Base-by-base conservation (phyloP, 2,329 filamentous ascomycete species). In the Xylaria multiplex region DNA sequence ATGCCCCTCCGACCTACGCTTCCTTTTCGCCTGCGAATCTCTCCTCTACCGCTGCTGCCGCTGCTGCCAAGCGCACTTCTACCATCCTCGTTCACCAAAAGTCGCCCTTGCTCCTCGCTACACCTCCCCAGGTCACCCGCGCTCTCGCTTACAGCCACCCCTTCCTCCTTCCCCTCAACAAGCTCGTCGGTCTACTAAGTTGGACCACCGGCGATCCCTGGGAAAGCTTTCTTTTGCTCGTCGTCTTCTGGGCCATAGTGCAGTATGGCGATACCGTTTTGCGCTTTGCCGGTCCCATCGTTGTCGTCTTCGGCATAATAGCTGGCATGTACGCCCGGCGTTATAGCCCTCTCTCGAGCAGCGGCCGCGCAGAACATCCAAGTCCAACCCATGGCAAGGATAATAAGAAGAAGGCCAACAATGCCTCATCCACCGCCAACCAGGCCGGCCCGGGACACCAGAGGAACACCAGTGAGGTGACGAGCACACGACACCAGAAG, bases 61-160 rank as follows among this genome's bases (percentile, higher is more conserved):
- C 87, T 11, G 86, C 89, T 43, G 88, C 89, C 48, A 91, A 92
- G 75, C 91, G 95, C 68, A 89, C 93, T 52, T 96, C 93, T 19
- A 96, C 93, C 64, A 94, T 99, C 72, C 89, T 98, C 72, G 94
- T 99, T 22, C 94, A 98, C 79, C 95, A 97, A 79, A 99, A 98
- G 81, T 97, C 93, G 16, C 96, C 96, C 11, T 81, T 99, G 52
- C 86, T 99, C 19, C 90, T 97, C 66, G 93, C 95, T 16, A 99
- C 96, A 9, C 96, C 96, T 49, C 96, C 96, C 1, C 93, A 97
- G 77, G 91, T 99, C 77, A 99, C 96, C 2, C 89, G 96, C 72
- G 94, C 95, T 14, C 85, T 99, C 66, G 95, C 95, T 70, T 97
- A 98, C 78, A 97, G 94, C 69, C 95, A 99, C 77, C 94, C 96